phyloP scores from a whole-genome alignment of 202 grass and related monocot genomes.

The Brachypodium distachyon region DNA sequence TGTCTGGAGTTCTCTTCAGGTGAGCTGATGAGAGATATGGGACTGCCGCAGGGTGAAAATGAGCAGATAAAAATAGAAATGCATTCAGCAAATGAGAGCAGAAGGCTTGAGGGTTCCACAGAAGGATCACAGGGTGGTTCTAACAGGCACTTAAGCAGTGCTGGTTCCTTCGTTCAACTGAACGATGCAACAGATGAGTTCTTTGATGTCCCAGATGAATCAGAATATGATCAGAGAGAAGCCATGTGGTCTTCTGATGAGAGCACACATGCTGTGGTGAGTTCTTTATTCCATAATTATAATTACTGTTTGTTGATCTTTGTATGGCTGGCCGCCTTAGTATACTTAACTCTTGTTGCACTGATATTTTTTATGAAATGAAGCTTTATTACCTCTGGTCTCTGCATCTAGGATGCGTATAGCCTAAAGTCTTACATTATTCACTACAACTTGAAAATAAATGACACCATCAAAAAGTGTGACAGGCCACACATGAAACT shows the following conservation, averaged over 20 bases:
- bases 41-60: slow-evolving; percentile 34
- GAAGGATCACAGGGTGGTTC: slow-evolving; percentile 44
- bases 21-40: slow-evolving; percentile 50
- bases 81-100: slow-evolving; percentile 29
- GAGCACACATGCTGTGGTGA: slow-evolving; percentile 36
- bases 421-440: no score
- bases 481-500: no score
- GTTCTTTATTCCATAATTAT: slow-evolving; percentile 18
- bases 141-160: slow-evolving; percentile 40
- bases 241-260: slow-evolving; percentile 58
- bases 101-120: slow-evolving; percentile 32
- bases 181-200: slow-evolving; percentile 87
- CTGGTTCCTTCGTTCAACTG: slow-evolving; percentile 62
- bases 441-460: no score
- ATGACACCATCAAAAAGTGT: no score
- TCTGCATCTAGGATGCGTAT: no score
- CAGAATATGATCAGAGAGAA: slow-evolving; percentile 77
- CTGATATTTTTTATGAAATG: slow-evolving; percentile 2
- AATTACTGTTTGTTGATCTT: not conserved
- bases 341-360: not conserved
- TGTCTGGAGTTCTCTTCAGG: slow-evolving; percentile 60
- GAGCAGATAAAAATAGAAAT: slow-evolving; percentile 59
- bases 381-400: no score
- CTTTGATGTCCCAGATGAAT: slow-evolving; percentile 94
- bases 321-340: not conserved